Conservation (phyloP, 108 stramenopile species). For the Nannochloropsis oceanica region DNA sequence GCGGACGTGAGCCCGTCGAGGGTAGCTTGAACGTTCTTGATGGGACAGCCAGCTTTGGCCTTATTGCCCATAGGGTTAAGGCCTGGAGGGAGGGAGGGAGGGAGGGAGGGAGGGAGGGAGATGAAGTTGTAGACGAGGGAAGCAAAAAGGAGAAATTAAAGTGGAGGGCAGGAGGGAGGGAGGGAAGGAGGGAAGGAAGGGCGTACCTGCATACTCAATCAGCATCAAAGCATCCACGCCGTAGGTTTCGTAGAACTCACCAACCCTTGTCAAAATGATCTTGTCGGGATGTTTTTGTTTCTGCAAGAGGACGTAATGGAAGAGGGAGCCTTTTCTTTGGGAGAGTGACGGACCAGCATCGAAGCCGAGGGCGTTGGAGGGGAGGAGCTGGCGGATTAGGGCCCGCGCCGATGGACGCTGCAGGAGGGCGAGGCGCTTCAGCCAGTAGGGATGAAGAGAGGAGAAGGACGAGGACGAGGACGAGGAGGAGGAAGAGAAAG, state of each 20-base stretch:
- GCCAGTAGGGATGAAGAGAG: conserved; percentile 16
- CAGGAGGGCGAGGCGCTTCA: not conserved
- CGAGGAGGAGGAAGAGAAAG: not conserved
- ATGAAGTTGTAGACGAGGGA: not conserved
- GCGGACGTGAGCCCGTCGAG: conserved; percentile 59
- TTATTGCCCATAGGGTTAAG: conserved; percentile 86
- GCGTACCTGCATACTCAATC: conserved; percentile 59
- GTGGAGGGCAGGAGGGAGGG: not conserved
- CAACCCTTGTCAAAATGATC: conserved; percentile 56
- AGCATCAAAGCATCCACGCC: conserved; percentile 85
- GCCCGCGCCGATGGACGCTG: conserved; percentile 22
- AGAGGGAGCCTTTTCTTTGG: conserved; percentile 10
- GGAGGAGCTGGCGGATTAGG: conserved; percentile 2
- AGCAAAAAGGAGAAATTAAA: not conserved
- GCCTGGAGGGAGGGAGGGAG: conserved; percentile 11
- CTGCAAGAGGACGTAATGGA: conserved; percentile 24
- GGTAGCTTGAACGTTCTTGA: conserved; percentile 67
- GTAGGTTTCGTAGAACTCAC: conserved; percentile 92
- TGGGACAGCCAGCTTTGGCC: conserved; percentile 78
- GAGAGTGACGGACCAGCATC: not conserved
- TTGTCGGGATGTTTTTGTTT: conserved; percentile 37
- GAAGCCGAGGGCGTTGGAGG: conserved; percentile 21
- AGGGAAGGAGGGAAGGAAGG: not conserved
- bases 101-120: not conserved
- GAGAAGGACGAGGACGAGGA: not conserved